Percentiles rank a stretch among this genome's conserved stretches.
phyloP scores from a whole-genome alignment of 257 asterid genomes.

The Osmanthus fragrans region DNA sequence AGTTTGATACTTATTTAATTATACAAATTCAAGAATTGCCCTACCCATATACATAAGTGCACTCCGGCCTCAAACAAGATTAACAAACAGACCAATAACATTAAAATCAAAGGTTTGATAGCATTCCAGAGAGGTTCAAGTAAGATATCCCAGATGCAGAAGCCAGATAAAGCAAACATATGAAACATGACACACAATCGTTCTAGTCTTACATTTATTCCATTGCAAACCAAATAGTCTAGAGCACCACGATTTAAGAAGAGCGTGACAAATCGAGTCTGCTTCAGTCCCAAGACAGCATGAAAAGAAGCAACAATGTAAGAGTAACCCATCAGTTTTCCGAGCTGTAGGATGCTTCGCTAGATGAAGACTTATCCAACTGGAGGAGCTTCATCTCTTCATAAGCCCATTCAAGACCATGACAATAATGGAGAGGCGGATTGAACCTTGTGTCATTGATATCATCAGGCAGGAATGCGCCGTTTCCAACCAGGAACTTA shows the following conservation, averaged over 20 bases:
- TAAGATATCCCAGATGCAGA: background rate
- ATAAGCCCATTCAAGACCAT: conserved; percentile 97
- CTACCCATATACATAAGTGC: too few relatives aligned
- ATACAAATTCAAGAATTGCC: too few relatives aligned
- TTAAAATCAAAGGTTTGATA: background rate
- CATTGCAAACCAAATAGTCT: background rate
- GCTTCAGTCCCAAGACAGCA: background rate
- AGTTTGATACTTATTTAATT: too few relatives aligned
- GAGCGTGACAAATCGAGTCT: background rate
- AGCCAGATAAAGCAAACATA: background rate
- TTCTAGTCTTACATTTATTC: background rate
- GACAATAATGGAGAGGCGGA: conserved; percentile 95
- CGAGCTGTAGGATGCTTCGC: conserved; percentile 76
- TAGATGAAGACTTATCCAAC: conserved; percentile 60
- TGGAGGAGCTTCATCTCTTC: conserved; percentile 80
- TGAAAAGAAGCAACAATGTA: background rate
- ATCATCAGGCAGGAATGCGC: conserved; percentile 91
- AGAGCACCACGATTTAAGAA: background rate
- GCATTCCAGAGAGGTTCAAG: background rate
- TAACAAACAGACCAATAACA: background rate
- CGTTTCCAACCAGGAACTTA: conserved; percentile 72
- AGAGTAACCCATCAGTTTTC: conserved; percentile 51
- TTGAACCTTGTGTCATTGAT: conserved; percentile 90
- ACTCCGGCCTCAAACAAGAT: background rate
- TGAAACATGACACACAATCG: background rate